Evolutionary conservation across 2,329 filamentous ascomycete genomes (phyloP), one percentile per base, ranked within the genome.

Genomic region (Neopestalotiopsis sp.): DNA sequence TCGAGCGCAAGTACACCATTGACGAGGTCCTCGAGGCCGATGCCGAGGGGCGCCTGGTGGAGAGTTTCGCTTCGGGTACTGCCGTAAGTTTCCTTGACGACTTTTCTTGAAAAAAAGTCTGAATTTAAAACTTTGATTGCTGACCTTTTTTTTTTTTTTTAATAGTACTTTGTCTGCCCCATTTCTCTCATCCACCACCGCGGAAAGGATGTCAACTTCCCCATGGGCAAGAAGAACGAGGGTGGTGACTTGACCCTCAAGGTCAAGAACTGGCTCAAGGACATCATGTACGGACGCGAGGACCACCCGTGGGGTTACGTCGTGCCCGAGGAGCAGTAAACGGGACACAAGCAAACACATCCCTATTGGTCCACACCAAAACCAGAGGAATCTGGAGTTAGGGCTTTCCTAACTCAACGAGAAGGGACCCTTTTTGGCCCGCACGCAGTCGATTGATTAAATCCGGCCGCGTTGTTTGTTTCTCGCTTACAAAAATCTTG

Each of bases 1-100:
- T 95, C 0, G 95, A 97, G 89, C 86, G 92, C 72, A 90, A 90
- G 72, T 96, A 95, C 81, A 94, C 90, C 28, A 97, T 98, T 78
- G 83, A 86, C 38, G 94, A 97, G 80, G 81, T 98, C 17, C 78
- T 90, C 34, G 88, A 92, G 77, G 94, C 94, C 1, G 83, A 89
- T 32, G 82, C 86, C 58, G 93, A 97, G 77, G 94, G 93, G 2
- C 85, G 94, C 2, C 80, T 97, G 58, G 79, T 97, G 10, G 95
- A 98, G 83, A 88, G 93, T 1, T 98, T 98, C 77, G 93, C 92
- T 7, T 90, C 92, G 42, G 95, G 95, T 20, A 98, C 95, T 71
- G 95, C 95, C 68, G 91, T 92, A 84, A 84, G 90, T 88, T 28
- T 56, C 20, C 24, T 52, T 32, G 5, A 34, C 4, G 3, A 28